phyloP scores from a whole-genome alignment of 2,329 filamentous ascomycete species.

The Fusarium miscanthi region DNA sequence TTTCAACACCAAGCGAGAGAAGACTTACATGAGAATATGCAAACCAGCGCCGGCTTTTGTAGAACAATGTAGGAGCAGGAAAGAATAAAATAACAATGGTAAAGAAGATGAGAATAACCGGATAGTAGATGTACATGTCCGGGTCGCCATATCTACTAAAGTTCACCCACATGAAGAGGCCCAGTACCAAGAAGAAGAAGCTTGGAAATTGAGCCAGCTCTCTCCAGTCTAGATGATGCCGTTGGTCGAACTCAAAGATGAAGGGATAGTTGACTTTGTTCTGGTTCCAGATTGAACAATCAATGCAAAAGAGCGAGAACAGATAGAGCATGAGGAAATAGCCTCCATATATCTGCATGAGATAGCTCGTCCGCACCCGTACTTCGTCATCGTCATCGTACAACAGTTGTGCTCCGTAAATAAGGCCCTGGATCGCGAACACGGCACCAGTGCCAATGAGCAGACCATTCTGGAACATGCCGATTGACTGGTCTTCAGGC shows the following conservation, averaged over 20 bases:
- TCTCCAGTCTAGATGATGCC: constrained; percentile 89
- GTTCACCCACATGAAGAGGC: constrained; percentile 89
- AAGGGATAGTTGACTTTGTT: constrained; percentile 96
- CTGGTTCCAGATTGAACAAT: constrained; percentile 83
- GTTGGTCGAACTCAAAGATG: constrained; percentile 94
- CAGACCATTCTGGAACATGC: constrained; percentile 71
- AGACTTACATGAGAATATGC: constrained; percentile 83
- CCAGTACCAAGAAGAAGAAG: constrained; percentile 81
- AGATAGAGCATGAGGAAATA: constrained; percentile 88
- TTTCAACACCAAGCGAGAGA: accelerated
- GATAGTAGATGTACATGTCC: constrained; percentile 85
- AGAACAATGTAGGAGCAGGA: constrained; percentile 78
- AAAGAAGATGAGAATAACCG: constrained; percentile 79
- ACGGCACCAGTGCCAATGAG: constrained; percentile 75
- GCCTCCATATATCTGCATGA: constrained; percentile 91
- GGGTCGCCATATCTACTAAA: constrained; percentile 76
- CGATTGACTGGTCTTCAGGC: constrained; percentile 65
- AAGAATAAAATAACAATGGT: constrained; percentile 77
- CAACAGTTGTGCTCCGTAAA: constrained; percentile 68
- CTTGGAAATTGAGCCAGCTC: constrained; percentile 88
- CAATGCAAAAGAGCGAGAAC: constrained; percentile 84
- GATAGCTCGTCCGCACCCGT: constrained; percentile 68
- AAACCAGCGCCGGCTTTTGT: constrained; percentile 85
- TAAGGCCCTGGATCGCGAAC: constrained; percentile 73
- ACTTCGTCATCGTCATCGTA: constrained; percentile 61